Evolutionary conservation across 768 basidiomycete genomes (phyloP).

Genomic region (Austroboletus eburneus): DNA sequence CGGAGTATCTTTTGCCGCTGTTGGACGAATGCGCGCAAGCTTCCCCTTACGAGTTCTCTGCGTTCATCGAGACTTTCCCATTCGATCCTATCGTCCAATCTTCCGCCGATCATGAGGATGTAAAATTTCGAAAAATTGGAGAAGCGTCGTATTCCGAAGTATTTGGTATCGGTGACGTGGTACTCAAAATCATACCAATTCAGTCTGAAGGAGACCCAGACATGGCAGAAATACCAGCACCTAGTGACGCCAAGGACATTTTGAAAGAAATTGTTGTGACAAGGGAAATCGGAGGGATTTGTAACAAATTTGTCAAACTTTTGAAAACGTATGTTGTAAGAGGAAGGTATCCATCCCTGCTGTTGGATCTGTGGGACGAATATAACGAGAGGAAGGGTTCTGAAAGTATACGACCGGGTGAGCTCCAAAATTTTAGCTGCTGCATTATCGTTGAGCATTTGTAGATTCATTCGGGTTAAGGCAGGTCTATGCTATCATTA

Average conservation of each 20-base stretch:
- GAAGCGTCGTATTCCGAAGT: constrained; percentile 98
- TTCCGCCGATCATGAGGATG: constrained; percentile 26
- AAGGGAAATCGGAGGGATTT: constrained; percentile 69
- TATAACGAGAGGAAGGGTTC: constrained; percentile 74
- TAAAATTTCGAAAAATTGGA: constrained; percentile 77
- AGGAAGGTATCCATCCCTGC: constrained; percentile 75
- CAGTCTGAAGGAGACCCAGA: constrained; percentile 45
- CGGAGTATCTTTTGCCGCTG: constrained; percentile 57
- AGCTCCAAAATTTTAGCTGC: constrained; percentile 13
- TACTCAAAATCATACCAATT: constrained; percentile 86
- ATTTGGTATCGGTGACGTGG: constrained; percentile 83
- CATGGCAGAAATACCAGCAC: constrained; percentile 55
- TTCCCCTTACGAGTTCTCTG: constrained; percentile 71
- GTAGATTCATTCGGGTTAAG: constrained; percentile 70
- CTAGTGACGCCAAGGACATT: constrained; percentile 70
- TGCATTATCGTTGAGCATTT: constrained; percentile 6
- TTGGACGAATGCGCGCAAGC: constrained; percentile 69
- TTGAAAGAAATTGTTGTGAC: constrained; percentile 80
- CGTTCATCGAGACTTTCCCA: constrained; percentile 79
- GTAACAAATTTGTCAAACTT: constrained; percentile 74
- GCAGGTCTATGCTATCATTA: constrained; percentile 86
- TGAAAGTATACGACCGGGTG: constrained; percentile 83
- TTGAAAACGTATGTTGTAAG: constrained; percentile 82
- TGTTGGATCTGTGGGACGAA: constrained; percentile 85
- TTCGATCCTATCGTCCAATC: constrained; percentile 61